Conservation (phyloP, 345 rosid genomes). For the Schrenkiella parvula region DNA sequence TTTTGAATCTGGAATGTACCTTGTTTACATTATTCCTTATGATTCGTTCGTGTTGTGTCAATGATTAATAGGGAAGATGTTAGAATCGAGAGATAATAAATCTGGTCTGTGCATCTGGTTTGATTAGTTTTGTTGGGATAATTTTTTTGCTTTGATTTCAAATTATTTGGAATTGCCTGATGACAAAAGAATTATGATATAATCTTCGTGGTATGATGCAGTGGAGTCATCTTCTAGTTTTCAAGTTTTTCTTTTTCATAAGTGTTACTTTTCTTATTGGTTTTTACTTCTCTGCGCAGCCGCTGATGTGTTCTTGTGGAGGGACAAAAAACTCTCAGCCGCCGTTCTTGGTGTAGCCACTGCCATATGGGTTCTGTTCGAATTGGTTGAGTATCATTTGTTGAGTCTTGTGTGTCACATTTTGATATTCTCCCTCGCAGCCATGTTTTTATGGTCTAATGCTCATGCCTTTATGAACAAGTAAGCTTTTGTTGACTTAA, state of each 20-base stretch:
- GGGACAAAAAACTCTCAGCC: constrained; percentile 69
- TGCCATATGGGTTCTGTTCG: constrained; percentile 70
- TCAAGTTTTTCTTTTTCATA: neutral
- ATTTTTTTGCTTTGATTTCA: neutral
- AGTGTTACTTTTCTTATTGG: neutral
- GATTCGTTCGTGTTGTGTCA: neutral
- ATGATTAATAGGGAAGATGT: neutral
- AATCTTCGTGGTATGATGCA: neutral
- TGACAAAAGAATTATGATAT: neutral
- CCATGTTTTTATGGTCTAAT: constrained; percentile 62
- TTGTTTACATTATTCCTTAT: neutral
- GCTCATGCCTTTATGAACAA: constrained; percentile 57
- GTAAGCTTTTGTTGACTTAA: constrained; percentile 34
- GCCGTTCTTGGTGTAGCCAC: constrained; percentile 63
- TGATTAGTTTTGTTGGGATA: neutral
- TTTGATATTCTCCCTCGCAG: constrained; percentile 49
- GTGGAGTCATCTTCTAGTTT: neutral
- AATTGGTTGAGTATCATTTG: constrained; percentile 66
- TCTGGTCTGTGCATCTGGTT: neutral
- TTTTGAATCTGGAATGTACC: neutral
- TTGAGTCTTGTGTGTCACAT: constrained; percentile 68
- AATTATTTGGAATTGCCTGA: neutral
- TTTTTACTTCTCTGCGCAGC: constrained; percentile 34
- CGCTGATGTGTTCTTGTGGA: constrained; percentile 91
- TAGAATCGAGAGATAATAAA: too few relatives aligned